phyloP scores from a whole-genome alignment of 768 basidiomycete species.

The Pulveroboletus ravenelii region DNA sequence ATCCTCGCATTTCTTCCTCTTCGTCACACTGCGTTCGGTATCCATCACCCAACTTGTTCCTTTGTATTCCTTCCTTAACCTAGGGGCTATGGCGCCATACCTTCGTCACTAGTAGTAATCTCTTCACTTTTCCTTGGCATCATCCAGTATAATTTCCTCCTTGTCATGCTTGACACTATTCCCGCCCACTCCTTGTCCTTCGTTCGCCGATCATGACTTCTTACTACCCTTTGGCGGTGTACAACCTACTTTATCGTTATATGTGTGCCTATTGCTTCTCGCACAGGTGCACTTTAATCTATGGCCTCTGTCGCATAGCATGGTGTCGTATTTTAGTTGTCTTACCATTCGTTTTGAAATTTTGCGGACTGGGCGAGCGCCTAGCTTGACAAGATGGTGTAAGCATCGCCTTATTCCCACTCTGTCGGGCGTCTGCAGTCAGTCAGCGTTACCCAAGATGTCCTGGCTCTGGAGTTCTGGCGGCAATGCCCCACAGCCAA shows the following conservation, averaged over 20 bases:
- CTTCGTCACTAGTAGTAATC: conserved; percentile 29
- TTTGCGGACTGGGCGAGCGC: background rate
- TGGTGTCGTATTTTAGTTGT: conserved; percentile 11
- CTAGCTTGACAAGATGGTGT: too few relatives aligned
- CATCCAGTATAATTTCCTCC: conserved; percentile 20
- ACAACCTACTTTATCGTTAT: conserved; percentile 34
- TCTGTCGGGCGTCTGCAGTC: background rate
- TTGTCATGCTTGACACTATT: conserved; percentile 27
- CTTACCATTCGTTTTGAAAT: background rate
- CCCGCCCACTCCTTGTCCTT: conserved; percentile 15
- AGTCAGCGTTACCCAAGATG: conserved; percentile 35
- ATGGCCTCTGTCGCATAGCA: conserved; percentile 17
- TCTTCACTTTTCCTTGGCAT: conserved; percentile 24
- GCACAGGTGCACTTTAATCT: conserved; percentile 30
- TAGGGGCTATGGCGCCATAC: conserved; percentile 24
- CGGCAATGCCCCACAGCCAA: conserved; percentile 34
- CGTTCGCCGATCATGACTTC: conserved; percentile 26
- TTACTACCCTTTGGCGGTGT: conserved; percentile 24
- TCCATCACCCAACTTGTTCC: conserved; percentile 20
- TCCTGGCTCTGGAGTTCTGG: conserved; percentile 58
- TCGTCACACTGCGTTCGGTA: conserved; percentile 19
- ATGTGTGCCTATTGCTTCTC: conserved; percentile 31
- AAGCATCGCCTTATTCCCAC: background rate
- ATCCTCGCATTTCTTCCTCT: conserved; percentile 22
- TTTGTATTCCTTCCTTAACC: conserved; percentile 17